phyloP scores from a whole-genome alignment of 2,329 filamentous ascomycete species.

The Fusarium tuaranense region DNA sequence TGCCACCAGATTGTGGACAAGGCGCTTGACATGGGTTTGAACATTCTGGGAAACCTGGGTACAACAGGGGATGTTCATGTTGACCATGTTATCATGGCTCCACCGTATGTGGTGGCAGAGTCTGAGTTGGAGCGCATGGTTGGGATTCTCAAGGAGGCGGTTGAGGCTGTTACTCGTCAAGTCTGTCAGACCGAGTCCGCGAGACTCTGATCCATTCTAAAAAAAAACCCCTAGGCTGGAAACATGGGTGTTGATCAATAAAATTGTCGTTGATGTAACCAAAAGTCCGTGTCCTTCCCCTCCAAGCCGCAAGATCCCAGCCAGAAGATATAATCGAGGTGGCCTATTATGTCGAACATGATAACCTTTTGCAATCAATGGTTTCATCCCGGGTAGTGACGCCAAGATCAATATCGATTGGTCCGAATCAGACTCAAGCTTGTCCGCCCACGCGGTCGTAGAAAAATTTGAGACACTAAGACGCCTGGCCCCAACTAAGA shows the following conservation, averaged over 20 bases:
- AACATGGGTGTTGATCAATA: neutral
- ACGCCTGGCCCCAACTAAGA: too few relatives aligned
- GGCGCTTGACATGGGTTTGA: neutral
- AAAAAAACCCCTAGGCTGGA: neutral
- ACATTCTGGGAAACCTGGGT: neutral
- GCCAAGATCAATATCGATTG: neutral
- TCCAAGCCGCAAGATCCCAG: neutral
- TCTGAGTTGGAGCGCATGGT: neutral
- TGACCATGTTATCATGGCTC: neutral
- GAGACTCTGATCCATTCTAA: neutral
- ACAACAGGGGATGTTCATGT: neutral
- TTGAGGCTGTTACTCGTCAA: neutral
- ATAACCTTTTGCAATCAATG: neutral
- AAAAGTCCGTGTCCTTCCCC: neutral
- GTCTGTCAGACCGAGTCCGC: neutral
- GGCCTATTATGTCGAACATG: neutral
- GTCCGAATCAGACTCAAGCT: neutral
- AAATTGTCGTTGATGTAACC: neutral
- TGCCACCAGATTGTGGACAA: neutral
- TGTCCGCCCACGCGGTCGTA: neutral
- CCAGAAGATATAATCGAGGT: neutral
- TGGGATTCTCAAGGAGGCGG: neutral
- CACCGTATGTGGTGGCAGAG: neutral
- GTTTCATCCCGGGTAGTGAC: neutral
- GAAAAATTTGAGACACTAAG: too few relatives aligned